Percentiles rank a stretch among this genome's conserved stretches.
Evolutionary conservation across 352 stramenopile species (phyloP).

Genomic region (Globisporangium middletonii): DNA sequence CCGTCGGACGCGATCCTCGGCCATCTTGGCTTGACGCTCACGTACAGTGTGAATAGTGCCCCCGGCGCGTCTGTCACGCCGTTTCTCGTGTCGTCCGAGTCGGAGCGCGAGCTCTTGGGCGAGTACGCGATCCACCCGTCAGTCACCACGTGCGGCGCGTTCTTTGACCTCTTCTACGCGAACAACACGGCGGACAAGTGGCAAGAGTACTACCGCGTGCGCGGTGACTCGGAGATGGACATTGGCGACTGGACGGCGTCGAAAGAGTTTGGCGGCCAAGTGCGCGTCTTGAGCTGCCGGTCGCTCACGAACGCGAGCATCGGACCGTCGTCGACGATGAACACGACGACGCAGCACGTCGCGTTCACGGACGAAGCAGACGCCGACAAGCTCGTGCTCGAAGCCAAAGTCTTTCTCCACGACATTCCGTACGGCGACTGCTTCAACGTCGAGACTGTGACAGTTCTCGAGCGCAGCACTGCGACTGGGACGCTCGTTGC

Average conservation of each 20-base stretch:
- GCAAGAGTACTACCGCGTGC: constrained; percentile 59
- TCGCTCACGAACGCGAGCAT: constrained; percentile 81
- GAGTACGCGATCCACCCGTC: constrained; percentile 59
- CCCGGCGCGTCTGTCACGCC: constrained; percentile 35
- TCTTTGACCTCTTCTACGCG: constrained; percentile 67
- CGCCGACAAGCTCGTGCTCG: constrained; percentile 46
- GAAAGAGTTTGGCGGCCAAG: constrained; percentile 61
- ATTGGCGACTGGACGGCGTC: constrained; percentile 56
- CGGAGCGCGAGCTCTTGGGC: constrained; percentile 59
- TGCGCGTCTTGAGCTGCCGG: constrained; percentile 57
- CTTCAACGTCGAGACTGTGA: constrained; percentile 74
- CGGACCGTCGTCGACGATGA: constrained; percentile 78
- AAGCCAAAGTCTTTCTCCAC: constrained; percentile 62
- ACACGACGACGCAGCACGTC: constrained; percentile 68
- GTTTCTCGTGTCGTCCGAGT: constrained; percentile 64
- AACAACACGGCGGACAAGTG: constrained; percentile 41
- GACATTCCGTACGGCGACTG: constrained; percentile 86
- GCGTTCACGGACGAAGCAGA: constrained; percentile 30
- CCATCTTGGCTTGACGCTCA: constrained; percentile 58
- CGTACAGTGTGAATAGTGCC: constrained; percentile 57
- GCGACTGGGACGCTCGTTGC: constrained; percentile 36
- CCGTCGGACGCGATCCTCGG: constrained; percentile 59
- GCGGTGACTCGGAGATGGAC: constrained; percentile 70
- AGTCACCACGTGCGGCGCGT: constrained; percentile 42
- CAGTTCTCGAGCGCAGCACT: constrained; percentile 38